Base-by-base conservation (phyloP, 805 yeast species). In the Lipomyces kockii region DNA sequence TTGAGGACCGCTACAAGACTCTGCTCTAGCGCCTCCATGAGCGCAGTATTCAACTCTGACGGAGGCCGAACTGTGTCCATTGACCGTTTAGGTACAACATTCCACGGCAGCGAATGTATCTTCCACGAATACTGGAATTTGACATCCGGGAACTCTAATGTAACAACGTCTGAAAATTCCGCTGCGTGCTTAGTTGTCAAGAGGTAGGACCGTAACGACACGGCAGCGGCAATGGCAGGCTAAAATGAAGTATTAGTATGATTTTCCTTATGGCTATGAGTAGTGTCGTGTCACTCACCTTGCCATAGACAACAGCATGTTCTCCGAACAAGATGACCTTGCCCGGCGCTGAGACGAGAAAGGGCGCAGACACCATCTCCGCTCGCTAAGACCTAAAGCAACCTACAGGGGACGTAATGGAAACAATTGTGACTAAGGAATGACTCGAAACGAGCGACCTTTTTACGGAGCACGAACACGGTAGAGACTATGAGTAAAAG, bases 151-250 rank as follows among this genome's bases (percentile, higher is more conserved):
- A 93, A 92, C 72, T 90, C 91, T 69, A 94, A 80, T 34, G 81
- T 80, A 58, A 93, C 81, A 0, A 76, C 73, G 17, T 84, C 82
- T 0, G 80, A 70, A 58, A 82, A 79, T 34, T 59, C 67, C 14
- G 77, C 75, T 1, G 72, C 70, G 66, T 80, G 80, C 22, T 84
- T 82, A 2, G 86, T 78, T 1, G 90, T 95, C 25, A 90, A 79
- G 7, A 93, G 78, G 74, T 91, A 94, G 0, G 98, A 90, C 74
- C 97, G 84, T 66, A 95, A 81, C 6, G 95, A 89, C 9, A 94
- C 84, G 3, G 97, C 95, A 0, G 98, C 98, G 1, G 99, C 98
- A 62, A 95, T 90, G 12, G 98, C 98, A 1, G 97, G 97, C 80
- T 88, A 60, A 46, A 54, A 55, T 29, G 9, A 60, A 51, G 54